Conservation (phyloP, 345 rosid genomes). For the Conringia planisiliqua region DNA sequence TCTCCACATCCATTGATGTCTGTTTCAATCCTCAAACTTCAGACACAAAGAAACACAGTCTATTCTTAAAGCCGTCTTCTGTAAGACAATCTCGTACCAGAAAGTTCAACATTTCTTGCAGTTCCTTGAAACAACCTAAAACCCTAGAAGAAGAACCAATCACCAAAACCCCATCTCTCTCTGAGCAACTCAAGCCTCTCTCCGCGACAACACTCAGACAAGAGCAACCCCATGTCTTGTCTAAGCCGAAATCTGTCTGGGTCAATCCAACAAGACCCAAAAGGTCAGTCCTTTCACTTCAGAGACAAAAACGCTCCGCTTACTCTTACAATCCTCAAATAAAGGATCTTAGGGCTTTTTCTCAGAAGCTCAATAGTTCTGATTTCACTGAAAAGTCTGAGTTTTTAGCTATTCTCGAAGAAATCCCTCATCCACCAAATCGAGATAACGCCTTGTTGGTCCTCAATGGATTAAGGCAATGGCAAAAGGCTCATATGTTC, state of each 20-base stretch:
- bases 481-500: slow-evolving; percentile 71
- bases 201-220: slow-evolving; percentile 58
- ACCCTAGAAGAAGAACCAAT: slow-evolving; percentile 35
- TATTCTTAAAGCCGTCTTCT: slow-evolving; percentile 35
- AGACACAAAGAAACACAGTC: slow-evolving; percentile 40
- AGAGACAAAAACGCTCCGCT: slow-evolving; percentile 66
- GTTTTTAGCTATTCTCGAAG: slow-evolving; percentile 43
- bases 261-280: slow-evolving; percentile 79
- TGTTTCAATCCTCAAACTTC: slow-evolving; percentile 37
- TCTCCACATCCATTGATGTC: slow-evolving; percentile 57
- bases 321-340: slow-evolving; percentile 60
- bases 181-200: slow-evolving; percentile 85
- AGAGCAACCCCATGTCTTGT: slow-evolving; percentile 43
- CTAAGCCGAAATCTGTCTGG: slow-evolving; percentile 80
- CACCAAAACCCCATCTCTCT: slow-evolving; percentile 54
- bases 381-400: slow-evolving; percentile 45
- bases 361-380: slow-evolving; percentile 66
- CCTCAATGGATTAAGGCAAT: slow-evolving; percentile 60
- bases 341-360: slow-evolving; percentile 58
- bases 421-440: slow-evolving; percentile 53
- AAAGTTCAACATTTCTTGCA: slow-evolving; percentile 46
- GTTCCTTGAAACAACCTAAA: slow-evolving; percentile 32
- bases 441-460: slow-evolving; percentile 68
- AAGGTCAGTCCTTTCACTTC: slow-evolving; percentile 82
- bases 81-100: slow-evolving; percentile 33